Evolutionary conservation across 139 green algal species (phyloP), one percentile per base, ranked within the genome.

Genomic region (Yamagishiella unicocca): DNA sequence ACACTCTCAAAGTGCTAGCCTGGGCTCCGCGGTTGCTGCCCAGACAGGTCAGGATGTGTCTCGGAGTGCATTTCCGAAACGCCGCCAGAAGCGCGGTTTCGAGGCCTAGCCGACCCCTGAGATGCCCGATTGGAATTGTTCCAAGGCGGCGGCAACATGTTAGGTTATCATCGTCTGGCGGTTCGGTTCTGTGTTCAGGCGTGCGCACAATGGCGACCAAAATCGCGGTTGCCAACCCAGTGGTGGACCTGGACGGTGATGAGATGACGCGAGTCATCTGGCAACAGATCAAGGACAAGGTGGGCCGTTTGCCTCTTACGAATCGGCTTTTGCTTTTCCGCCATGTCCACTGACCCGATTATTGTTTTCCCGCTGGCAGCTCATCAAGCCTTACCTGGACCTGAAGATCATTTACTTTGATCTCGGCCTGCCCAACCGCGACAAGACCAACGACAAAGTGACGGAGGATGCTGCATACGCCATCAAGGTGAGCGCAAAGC

Each of bases 211-310:
- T 82, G 74, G 46, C 74, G 31, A 68, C 46, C 46, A 82, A 82
- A 67, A 82, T 82, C 8, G 21, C 12, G 46, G 74, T 82, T 14
- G 74, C 74, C 46, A 82, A 82, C 46, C 74, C 74, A 0, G 93
- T 99, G 10, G 97, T 99, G 37, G 97, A 99, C 62, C 92, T 99
- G 35, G 97, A 99, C 93, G 97, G 97, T 31, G 96, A 99, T 80
- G 96, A 98, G 89, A 98, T 99, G 96, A 98, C 96, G 17, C 91
- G 96, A 64, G 96, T 99, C 10, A 99, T 99, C 67, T 99, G 97
- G 97, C 46, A 91, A 21, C 95, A 96, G 85, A 99, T 99, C 87
- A 99, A 99, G 90, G 92, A 97, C 43, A 98, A 98, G 90, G 92
- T 97, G 43, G 33, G 85, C 2, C 46, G n/a, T 35, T 35, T n/a